Evolutionary conservation across 495 filamentous ascomycete genomes (phyloP).

Genomic region (Chaetomidium leptoderma): DNA sequence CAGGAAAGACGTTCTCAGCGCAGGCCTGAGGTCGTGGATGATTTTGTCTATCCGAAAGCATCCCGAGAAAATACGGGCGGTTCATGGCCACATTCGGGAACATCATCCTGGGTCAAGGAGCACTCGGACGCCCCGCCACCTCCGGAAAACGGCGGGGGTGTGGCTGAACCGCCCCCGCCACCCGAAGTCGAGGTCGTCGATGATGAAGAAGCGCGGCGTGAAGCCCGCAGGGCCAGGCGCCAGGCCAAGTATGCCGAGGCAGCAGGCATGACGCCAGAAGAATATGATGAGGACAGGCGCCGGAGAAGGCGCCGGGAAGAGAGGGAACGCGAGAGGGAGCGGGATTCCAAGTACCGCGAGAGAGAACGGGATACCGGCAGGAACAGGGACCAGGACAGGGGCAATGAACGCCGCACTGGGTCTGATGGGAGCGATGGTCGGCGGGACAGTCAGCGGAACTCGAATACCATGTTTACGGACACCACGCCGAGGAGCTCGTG

Average conservation of each 20-base stretch:
- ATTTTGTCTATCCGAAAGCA: conserved; percentile 46
- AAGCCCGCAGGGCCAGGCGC: conserved; percentile 42
- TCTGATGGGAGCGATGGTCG: conserved; percentile 45
- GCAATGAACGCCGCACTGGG: conserved; percentile 32
- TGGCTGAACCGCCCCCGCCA: conserved; percentile 10
- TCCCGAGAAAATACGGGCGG: conserved; percentile 38
- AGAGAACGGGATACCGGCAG: conserved; percentile 14
- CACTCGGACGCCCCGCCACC: conserved; percentile 54
- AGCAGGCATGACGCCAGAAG: conserved; percentile 25
- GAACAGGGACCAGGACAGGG: conserved; percentile 15
- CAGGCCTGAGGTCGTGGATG: conserved; percentile 35
- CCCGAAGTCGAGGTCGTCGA: conserved; percentile 27
- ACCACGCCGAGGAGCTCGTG: conserved; percentile 50
- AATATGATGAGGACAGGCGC: conserved; percentile 44
- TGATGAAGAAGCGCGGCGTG: conserved; percentile 45
- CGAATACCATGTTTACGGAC: conserved; percentile 40
- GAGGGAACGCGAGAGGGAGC: conserved; percentile 23
- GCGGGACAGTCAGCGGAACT: conserved; percentile 34
- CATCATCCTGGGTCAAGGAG: conserved; percentile 58
- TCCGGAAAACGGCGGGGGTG: conserved; percentile 35
- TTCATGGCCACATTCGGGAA: conserved; percentile 53
- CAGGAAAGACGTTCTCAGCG: conserved; percentile 25
- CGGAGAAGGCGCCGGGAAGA: conserved; percentile 46
- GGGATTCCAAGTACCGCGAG: conserved; percentile 17
- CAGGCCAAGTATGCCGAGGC: conserved; percentile 43